These are phyloP conservation scores for Papiliotrema laurentii DNA, from an alignment of 1,284 basidiomycete genomes.

Conservation along the genomic window DNA sequence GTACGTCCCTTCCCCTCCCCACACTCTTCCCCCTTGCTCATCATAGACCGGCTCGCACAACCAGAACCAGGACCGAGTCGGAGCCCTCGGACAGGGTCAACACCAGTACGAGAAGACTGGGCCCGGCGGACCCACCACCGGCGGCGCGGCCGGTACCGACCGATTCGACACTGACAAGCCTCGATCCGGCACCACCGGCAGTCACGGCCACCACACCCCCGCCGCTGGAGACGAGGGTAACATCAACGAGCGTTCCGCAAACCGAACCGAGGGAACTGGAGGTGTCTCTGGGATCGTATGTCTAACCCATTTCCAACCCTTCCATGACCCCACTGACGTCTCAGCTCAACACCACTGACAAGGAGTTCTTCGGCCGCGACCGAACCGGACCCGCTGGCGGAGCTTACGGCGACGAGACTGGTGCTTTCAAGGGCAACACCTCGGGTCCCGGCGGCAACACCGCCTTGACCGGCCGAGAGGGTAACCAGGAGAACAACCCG, in stretches of 20 bases:
- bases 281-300: conserved; percentile 13
- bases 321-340: conserved; percentile 4
- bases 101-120: conserved; percentile 21
- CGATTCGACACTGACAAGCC: conserved; percentile 25
- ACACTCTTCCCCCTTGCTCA: too few species aligned
- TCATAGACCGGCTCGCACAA: background rate
- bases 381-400: conserved; percentile 15
- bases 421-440: conserved; percentile 25
- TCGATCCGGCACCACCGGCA: background rate
- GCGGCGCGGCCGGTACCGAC: conserved; percentile 33
- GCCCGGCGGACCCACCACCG: conserved; percentile 18
- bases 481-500: conserved; percentile 25
- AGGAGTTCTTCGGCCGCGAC: conserved; percentile 28
- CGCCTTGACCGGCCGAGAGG: conserved; percentile 37
- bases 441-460: conserved; percentile 28
- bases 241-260: too few species aligned
- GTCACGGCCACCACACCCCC: background rate
- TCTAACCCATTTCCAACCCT: background rate
- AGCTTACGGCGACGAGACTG: conserved; percentile 28
- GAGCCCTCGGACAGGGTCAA: conserved; percentile 15
- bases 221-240: too few species aligned
- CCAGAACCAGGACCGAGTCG: conserved; percentile 14
- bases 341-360: conserved; percentile 29
- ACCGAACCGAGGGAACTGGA: conserved; percentile 4
- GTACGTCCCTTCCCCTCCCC: too few species aligned